Percentiles rank a stretch among this genome's conserved stretches.
phyloP scores from a whole-genome alignment of 768 basidiomycete genomes.

The Boletus bicolor region DNA sequence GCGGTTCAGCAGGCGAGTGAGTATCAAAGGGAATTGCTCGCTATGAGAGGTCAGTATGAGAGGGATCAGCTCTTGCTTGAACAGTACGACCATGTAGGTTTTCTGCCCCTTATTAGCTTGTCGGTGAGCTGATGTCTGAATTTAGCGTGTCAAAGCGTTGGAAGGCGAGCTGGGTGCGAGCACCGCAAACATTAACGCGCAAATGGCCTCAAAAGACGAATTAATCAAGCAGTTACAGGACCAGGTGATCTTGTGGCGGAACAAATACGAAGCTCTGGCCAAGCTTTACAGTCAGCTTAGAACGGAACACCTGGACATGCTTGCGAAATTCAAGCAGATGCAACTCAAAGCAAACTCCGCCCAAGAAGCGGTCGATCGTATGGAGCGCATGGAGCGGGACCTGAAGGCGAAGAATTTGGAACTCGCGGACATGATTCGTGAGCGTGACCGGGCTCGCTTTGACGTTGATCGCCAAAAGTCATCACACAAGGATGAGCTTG shows the following conservation, averaged over 20 bases:
- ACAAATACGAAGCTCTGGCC: constrained; percentile 97
- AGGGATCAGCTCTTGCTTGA: constrained; percentile 96
- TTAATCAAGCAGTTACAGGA: constrained; percentile 94
- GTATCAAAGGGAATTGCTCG: constrained; percentile 85
- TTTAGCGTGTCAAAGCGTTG: constrained; percentile 89
- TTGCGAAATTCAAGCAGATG: constrained; percentile 94
- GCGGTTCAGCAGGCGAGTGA: constrained; percentile 74
- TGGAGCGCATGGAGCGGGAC: constrained; percentile 99
- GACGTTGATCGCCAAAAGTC: constrained; percentile 93
- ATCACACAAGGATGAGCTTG: constrained; percentile 92
- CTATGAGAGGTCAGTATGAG: constrained; percentile 95
- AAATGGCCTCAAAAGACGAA: constrained; percentile 90
- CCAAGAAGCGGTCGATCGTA: constrained; percentile 95
- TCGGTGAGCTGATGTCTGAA: constrained; percentile 6
- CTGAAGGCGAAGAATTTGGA: constrained; percentile 98
- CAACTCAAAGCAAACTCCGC: constrained; percentile 98
- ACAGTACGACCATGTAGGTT: constrained; percentile 85
- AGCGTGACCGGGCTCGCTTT: constrained; percentile 93
- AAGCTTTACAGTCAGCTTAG: constrained; percentile 98
- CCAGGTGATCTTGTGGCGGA: constrained; percentile 94
- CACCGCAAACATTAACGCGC: constrained; percentile 73
- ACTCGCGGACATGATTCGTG: constrained; percentile 97
- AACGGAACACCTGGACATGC: constrained; percentile 95
- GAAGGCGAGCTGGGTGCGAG: constrained; percentile 84
- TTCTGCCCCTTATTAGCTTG: neutral